Evolutionary conservation across 2,329 filamentous ascomycete species (phyloP).

Genomic region (Arthrobotrys sphaeroides): DNA sequence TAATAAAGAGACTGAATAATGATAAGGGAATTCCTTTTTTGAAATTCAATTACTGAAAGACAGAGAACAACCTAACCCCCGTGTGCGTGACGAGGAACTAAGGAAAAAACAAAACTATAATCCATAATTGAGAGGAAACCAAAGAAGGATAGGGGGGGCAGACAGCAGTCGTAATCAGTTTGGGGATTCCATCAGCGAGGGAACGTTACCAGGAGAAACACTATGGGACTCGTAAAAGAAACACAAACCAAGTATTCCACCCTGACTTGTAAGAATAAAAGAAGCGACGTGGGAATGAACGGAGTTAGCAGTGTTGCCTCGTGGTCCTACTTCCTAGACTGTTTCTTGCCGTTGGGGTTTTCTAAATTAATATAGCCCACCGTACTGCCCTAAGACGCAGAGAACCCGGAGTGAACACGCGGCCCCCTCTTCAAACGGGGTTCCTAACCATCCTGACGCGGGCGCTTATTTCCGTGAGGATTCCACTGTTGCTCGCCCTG

Average conservation of each 20-base stretch:
- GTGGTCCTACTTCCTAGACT: not conserved
- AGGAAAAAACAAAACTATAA: slow-evolving; percentile 15
- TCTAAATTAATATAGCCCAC: slow-evolving; percentile 19
- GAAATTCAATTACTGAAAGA: slow-evolving; percentile 21
- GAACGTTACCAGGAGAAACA: slow-evolving; percentile 1
- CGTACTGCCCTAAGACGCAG: slow-evolving; percentile 1
- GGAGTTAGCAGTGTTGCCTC: slow-evolving; percentile 16
- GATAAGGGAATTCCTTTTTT: slow-evolving; percentile 18
- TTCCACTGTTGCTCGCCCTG: slow-evolving; percentile 51
- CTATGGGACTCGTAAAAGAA: slow-evolving; percentile 39
- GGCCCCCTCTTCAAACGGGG: not conserved
- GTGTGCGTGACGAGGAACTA: not conserved
- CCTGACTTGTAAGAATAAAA: slow-evolving; percentile 17
- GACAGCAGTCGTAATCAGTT: slow-evolving; percentile 21
- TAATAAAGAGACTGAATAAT: slow-evolving; percentile 1
- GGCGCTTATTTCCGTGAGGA: slow-evolving; percentile 52
- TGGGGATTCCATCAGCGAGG: slow-evolving; percentile 19
- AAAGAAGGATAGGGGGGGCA: not conserved
- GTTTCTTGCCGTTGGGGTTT: slow-evolving; percentile 1
- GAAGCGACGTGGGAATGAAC: slow-evolving; percentile 2
- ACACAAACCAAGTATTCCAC: slow-evolving; percentile 43
- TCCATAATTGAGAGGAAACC: slow-evolving; percentile 10
- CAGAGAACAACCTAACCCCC: slow-evolving; percentile 2
- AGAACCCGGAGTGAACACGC: slow-evolving; percentile 22
- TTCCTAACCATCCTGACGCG: slow-evolving; percentile 51